Percentiles rank a stretch among this genome's conserved stretches.
These are phyloP conservation scores for Platanus orientalis DNA, from an alignment of 164 flowering plant genomes.

Conservation along the genomic window DNA sequence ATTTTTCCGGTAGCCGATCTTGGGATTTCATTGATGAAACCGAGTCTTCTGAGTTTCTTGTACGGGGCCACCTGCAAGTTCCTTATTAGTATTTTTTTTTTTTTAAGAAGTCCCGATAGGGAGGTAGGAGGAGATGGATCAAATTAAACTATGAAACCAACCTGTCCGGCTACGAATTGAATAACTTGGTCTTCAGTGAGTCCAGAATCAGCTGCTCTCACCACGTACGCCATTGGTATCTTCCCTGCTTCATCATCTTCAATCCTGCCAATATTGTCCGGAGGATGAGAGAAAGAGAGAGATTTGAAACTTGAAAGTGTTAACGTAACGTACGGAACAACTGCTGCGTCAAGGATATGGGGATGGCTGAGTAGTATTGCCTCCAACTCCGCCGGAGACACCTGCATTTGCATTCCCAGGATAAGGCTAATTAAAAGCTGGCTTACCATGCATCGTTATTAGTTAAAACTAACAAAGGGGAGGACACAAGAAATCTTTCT, in stretches of 20 bases:
- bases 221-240: conserved; percentile 69
- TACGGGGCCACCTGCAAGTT: conserved; percentile 61
- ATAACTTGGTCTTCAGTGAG: conserved; percentile 53
- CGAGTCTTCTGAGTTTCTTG: conserved; percentile 57
- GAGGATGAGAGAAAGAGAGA: conserved; percentile 6
- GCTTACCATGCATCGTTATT: too few species aligned
- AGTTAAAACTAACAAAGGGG: too few species aligned
- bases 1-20: conserved; percentile 72
- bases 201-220: conserved; percentile 36
- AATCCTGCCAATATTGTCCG: conserved; percentile 29
- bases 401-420: conserved; percentile 31
- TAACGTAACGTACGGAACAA: conserved; percentile 48
- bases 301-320: too few species aligned
- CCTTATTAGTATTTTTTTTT: too few species aligned
- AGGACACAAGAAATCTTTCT: too few species aligned
- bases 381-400: conserved; percentile 55
- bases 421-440: too few species aligned
- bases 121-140: too few species aligned
- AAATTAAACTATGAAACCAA: too few species aligned
- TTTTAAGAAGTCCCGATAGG: not conserved
- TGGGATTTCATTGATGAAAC: conserved; percentile 46
- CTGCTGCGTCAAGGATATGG: conserved; percentile 44
- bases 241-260: conserved; percentile 72
- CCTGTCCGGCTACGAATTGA: conserved; percentile 59
- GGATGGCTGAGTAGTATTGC: conserved; percentile 44